Conservation (phyloP, 2,329 filamentous ascomycete species). For the Sarocladium kiliense region DNA sequence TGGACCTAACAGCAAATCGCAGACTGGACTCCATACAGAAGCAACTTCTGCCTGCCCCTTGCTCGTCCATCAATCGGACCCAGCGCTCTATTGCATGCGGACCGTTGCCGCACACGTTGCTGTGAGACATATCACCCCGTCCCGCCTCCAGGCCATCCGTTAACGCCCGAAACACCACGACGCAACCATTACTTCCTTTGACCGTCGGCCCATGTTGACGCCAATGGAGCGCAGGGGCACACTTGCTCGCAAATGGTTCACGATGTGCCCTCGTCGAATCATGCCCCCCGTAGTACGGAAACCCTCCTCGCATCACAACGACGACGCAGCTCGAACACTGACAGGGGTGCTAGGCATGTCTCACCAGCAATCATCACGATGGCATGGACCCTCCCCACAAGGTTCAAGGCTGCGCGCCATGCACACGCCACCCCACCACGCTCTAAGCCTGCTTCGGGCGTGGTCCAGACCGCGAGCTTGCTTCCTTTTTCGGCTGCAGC, state of each 20-base stretch:
- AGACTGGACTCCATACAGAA: neutral
- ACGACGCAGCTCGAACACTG: neutral
- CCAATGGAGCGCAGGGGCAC: neutral
- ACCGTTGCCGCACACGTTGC: constrained; percentile 4
- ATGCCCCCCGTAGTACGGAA: no score
- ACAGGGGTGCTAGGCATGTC: neutral
- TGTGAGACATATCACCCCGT: neutral
- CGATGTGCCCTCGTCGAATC: no score
- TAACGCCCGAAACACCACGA: neutral
- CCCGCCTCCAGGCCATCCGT: neutral
- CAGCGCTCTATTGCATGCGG: neutral
- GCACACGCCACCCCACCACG: constrained; percentile 2
- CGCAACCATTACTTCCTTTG: neutral
- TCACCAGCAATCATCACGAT: neutral
- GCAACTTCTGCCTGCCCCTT: neutral
- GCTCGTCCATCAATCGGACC: neutral
- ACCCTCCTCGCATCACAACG: neutral
- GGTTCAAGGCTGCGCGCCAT: neutral
- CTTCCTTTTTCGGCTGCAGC: constrained; percentile 1
- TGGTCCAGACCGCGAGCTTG: constrained; percentile 7
- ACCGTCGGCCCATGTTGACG: neutral
- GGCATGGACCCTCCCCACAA: neutral
- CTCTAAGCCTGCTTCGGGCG: neutral
- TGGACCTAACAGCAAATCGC: neutral
- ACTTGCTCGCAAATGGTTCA: neutral